These are phyloP conservation scores for Tilletia setariae DNA, from an alignment of 1,284 basidiomycete genomes.

Conservation along the genomic window DNA sequence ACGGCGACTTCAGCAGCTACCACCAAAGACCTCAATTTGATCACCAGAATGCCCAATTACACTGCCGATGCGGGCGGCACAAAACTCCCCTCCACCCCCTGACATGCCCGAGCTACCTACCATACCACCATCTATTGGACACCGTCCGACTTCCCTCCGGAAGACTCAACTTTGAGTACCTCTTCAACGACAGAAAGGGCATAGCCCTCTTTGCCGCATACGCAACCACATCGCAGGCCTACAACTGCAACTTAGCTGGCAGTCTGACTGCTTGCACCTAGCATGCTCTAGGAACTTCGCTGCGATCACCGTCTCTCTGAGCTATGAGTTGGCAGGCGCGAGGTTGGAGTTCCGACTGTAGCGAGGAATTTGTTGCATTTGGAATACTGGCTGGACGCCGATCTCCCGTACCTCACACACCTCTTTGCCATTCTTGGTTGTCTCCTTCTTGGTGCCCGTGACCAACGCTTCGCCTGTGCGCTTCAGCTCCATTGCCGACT, in stretches of 20 bases:
- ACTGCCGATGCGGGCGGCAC: background rate
- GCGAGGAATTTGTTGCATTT: background rate
- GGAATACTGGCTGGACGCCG: background rate
- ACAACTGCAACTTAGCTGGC: background rate
- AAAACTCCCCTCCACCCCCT: background rate
- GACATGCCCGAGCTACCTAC: background rate
- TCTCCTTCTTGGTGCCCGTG: background rate
- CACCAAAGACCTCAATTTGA: background rate
- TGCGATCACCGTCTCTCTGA: background rate
- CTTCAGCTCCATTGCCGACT: background rate
- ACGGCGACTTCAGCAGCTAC: background rate
- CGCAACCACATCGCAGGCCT: background rate
- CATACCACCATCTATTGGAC: background rate
- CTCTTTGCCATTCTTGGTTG: too few species aligned
- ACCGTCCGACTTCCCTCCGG: background rate
- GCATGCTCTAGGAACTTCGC: too few species aligned
- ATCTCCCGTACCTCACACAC: background rate
- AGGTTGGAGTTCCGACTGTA: background rate
- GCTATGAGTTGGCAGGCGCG: background rate
- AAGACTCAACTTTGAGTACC: background rate
- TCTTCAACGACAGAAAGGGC: background rate
- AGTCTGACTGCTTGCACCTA: too few species aligned
- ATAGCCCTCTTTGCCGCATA: background rate
- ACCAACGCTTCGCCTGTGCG: slow-evolving; percentile 6
- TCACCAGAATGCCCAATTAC: background rate